A percentile compares a stretch with the other conserved stretches of the same genome.
Conservation (phyloP, 129 eudicot genomes). For the Saposhnikovia divaricata region DNA sequence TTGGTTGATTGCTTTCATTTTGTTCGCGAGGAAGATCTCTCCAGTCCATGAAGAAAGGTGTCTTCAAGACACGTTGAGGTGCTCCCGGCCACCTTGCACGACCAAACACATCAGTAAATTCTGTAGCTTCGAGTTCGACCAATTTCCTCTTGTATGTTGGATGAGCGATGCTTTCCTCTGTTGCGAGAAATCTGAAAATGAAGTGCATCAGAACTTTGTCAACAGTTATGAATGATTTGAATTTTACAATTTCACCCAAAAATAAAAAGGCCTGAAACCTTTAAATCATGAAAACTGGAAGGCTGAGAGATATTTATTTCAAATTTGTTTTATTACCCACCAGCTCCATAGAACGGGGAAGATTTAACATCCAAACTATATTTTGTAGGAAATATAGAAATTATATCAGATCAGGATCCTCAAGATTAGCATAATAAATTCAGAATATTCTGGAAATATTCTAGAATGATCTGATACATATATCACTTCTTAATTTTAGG, state of each 20-base stretch:
- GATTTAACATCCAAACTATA: not conserved
- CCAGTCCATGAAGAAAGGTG: conserved; percentile 73
- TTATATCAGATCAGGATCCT: no score
- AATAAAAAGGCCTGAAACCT: not conserved
- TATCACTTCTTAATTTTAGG: no score
- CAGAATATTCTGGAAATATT: no score
- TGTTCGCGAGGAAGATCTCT: conserved; percentile 52
- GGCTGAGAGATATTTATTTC: not conserved
- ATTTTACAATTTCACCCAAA: not conserved
- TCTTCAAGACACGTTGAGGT: conserved; percentile 70
- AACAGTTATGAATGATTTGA: not conserved
- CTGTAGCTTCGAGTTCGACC: conserved; percentile 60
- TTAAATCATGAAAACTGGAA: not conserved
- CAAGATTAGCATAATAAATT: no score
- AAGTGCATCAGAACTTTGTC: not conserved
- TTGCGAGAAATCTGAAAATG: conserved; percentile 65
- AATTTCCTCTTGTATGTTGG: conserved; percentile 71
- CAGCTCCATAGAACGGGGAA: not conserved
- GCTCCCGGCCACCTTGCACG: conserved; percentile 98
- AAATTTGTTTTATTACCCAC: not conserved
- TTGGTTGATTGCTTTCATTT: conserved; percentile 60
- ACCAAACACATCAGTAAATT: conserved; percentile 78
- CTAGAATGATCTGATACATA: no score
- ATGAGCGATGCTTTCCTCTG: conserved; percentile 92
- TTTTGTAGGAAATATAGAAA: not conserved